Conservation (phyloP, 1,284 basidiomycete species). For the Salmacisia buchloeana region DNA sequence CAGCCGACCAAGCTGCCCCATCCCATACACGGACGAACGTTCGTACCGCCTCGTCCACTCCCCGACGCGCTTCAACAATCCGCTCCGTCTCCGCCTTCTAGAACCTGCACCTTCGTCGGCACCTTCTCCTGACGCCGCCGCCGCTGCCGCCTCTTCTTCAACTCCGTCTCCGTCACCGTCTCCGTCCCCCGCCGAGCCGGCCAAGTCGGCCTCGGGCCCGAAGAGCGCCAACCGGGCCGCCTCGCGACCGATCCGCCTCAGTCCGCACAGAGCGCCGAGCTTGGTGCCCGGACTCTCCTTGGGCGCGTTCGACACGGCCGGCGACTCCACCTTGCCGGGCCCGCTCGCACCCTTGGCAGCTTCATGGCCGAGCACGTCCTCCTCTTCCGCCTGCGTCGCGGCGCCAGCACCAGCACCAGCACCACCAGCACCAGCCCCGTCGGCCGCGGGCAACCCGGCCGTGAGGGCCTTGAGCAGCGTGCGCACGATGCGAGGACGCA, state of each 20-base stretch:
- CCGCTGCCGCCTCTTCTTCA: background rate
- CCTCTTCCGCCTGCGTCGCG: slow-evolving; percentile 1
- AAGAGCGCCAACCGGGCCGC: slow-evolving; percentile 4
- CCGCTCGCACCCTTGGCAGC: too few species aligned
- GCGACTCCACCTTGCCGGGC: background rate
- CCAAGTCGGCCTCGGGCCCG: slow-evolving; percentile 2
- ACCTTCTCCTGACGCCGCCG: too few species aligned
- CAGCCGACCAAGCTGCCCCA: background rate
- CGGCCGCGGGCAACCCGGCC: slow-evolving; percentile 49
- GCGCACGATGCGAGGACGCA: slow-evolving; percentile 82
- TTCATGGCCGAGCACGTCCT: slow-evolving; percentile 10
- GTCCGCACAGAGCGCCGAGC: slow-evolving; percentile 43
- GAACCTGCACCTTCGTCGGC: background rate
- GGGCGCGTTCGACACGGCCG: slow-evolving; percentile 12
- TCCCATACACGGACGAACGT: background rate
- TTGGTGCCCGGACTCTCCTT: slow-evolving; percentile 34
- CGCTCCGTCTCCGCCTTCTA: background rate
- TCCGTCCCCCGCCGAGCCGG: background rate
- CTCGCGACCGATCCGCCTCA: slow-evolving; percentile 32
- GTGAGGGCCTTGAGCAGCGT: slow-evolving; percentile 82
- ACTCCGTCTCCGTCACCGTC: background rate
- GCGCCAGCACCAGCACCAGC: slow-evolving; percentile 14
- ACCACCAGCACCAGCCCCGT: background rate
- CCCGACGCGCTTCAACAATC: background rate
- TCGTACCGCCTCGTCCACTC: slow-evolving; percentile 3